phyloP scores from a whole-genome alignment of 352 stramenopile genomes.

The Blastocystis sp. region DNA sequence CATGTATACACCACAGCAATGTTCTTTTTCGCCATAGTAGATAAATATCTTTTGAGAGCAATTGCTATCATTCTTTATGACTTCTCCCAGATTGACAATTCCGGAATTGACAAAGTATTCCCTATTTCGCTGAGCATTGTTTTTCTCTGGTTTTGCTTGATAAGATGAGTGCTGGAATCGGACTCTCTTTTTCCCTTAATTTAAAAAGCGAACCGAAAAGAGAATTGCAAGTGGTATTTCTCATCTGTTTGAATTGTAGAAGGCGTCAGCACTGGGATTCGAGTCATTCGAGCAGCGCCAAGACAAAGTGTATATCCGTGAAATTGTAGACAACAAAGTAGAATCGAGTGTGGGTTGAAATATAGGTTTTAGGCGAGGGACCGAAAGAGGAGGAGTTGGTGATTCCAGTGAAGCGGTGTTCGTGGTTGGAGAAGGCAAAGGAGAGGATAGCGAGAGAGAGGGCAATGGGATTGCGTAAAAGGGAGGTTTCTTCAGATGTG shows the following conservation, averaged over 20 bases:
- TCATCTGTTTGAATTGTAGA: neutral
- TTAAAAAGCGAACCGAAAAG: neutral
- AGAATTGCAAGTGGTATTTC: neutral
- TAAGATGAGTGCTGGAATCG: neutral
- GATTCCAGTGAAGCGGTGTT: slow-evolving; percentile 29
- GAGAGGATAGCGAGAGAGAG: slow-evolving; percentile 14
- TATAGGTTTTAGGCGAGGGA: neutral
- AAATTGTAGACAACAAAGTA: slow-evolving; percentile 50
- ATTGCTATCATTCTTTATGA: neutral
- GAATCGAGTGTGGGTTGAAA: neutral
- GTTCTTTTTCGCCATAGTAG: neutral
- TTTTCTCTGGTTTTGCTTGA: neutral
- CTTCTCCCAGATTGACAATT: neutral
- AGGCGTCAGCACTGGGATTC: neutral
- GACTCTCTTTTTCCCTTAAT: slow-evolving; percentile 19
- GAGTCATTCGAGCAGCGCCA: neutral
- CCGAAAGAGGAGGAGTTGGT: slow-evolving; percentile 41
- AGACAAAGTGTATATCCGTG: slow-evolving; percentile 24
- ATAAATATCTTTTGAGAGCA: neutral
- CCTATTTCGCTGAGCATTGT: neutral
- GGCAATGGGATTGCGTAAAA: neutral
- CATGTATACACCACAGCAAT: neutral
- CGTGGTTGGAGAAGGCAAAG: slow-evolving; percentile 40
- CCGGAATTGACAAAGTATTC: neutral
- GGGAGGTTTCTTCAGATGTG: neutral